Evolutionary conservation across 495 filamentous ascomycete genomes (phyloP).

Genomic region (Gamarada debralockiae): DNA sequence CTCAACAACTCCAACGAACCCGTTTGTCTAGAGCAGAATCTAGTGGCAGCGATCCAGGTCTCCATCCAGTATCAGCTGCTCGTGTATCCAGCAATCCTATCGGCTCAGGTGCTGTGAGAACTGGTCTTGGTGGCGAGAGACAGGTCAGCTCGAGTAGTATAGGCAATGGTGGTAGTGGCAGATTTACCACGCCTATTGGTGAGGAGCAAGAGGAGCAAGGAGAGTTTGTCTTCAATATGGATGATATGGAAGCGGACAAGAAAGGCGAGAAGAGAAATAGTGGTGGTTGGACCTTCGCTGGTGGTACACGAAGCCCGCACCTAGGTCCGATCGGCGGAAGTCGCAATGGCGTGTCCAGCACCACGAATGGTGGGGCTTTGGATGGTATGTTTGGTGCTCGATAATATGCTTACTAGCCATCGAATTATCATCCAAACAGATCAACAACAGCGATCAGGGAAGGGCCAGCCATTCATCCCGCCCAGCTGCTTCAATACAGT

Average conservation of each 20-base stretch:
- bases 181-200: constrained; percentile 66
- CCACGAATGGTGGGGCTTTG: constrained; percentile 15
- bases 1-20: constrained; percentile 62
- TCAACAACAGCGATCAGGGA: too few species aligned
- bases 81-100: constrained; percentile 22
- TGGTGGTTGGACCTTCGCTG: constrained; percentile 25
- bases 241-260: constrained; percentile 59
- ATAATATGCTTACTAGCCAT: not conserved
- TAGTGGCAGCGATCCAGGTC: constrained; percentile 16
- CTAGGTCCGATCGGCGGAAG: constrained; percentile 13
- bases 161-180: constrained; percentile 32
- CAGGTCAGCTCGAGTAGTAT: constrained; percentile 51
- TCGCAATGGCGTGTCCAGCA: not conserved
- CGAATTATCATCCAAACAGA: too few species aligned
- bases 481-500: too few species aligned
- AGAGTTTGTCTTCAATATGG: constrained; percentile 78
- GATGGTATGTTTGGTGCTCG: constrained; percentile 20
- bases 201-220: constrained; percentile 72
- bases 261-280: constrained; percentile 28
- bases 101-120: constrained; percentile 8
- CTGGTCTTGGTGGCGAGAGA: constrained; percentile 30
- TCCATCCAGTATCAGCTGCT: constrained; percentile 11
- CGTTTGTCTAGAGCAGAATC: constrained; percentile 40
- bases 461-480: too few species aligned
- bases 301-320: constrained; percentile 14